Conservation (phyloP, 2,329 filamentous ascomycete genomes). For the Orbilia ellipsospora region DNA sequence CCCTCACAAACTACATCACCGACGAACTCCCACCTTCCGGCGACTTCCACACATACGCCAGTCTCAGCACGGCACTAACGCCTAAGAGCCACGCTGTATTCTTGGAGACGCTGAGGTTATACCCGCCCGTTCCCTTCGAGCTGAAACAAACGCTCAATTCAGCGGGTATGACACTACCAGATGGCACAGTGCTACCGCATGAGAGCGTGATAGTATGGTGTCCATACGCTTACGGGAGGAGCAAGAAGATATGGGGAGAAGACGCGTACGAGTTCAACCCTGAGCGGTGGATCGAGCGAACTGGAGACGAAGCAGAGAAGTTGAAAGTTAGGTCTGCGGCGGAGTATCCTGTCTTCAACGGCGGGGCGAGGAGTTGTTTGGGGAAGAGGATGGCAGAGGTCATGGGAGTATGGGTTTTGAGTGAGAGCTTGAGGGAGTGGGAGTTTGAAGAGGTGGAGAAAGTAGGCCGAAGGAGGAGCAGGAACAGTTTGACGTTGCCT, state of each 20-base stretch:
- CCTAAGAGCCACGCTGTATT: slow-evolving; percentile 66
- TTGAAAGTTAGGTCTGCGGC: slow-evolving; percentile 36
- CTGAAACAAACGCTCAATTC: slow-evolving; percentile 70
- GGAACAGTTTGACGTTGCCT: slow-evolving; percentile 49
- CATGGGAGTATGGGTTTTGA: slow-evolving; percentile 52
- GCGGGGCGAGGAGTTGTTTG: slow-evolving; percentile 51
- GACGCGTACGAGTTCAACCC: slow-evolving; percentile 63
- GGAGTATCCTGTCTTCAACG: slow-evolving; percentile 51
- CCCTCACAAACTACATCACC: slow-evolving; percentile 63
- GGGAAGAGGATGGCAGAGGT: slow-evolving; percentile 51
- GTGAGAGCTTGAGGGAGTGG: slow-evolving; percentile 46
- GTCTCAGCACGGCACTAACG: slow-evolving; percentile 28
- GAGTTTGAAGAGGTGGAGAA: slow-evolving; percentile 50
- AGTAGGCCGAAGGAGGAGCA: slow-evolving; percentile 44
- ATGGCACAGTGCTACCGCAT: slow-evolving; percentile 70
- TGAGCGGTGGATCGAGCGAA: slow-evolving; percentile 62
- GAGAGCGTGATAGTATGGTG: slow-evolving; percentile 72
- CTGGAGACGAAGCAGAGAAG: slow-evolving; percentile 4
- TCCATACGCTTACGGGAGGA: slow-evolving; percentile 73
- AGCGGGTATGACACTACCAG: slow-evolving; percentile 62
- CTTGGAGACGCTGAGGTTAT: slow-evolving; percentile 72
- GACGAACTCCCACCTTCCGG: slow-evolving; percentile 61
- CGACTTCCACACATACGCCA: slow-evolving; percentile 68
- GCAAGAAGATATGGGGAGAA: slow-evolving; percentile 63
- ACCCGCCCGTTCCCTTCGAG: slow-evolving; percentile 74